Conservation (phyloP, 2,329 filamentous ascomycete genomes). For the Cladosporium sp. region DNA sequence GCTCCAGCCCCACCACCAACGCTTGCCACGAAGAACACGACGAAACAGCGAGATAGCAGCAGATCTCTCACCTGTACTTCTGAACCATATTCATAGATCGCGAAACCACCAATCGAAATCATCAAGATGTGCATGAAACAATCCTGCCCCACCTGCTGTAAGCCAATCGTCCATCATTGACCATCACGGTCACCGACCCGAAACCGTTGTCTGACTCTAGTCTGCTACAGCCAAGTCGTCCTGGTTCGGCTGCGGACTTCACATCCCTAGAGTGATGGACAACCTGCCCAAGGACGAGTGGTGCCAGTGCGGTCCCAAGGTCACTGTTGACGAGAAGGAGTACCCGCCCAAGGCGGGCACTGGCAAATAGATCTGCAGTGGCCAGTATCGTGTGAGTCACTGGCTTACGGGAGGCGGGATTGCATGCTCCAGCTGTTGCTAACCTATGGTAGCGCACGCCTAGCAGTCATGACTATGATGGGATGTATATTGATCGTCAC, state of each 20-base stretch:
- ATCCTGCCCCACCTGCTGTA: constrained; percentile 7
- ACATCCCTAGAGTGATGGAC: constrained; percentile 61
- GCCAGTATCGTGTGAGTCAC: too few species aligned
- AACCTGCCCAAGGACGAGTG: constrained; percentile 51
- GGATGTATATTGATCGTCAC: too few species aligned
- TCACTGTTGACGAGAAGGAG: constrained; percentile 53
- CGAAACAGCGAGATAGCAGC: too few species aligned
- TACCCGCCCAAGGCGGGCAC: constrained; percentile 58
- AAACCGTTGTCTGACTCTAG: not conserved
- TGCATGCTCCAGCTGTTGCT: too few species aligned
- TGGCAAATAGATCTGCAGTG: not conserved
- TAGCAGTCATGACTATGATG: too few species aligned
- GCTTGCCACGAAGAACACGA: too few species aligned
- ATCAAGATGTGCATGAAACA: constrained; percentile 8
- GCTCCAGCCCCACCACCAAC: too few species aligned
- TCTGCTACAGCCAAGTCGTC: constrained; percentile 20
- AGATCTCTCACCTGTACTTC: too few species aligned
- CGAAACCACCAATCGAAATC: not conserved
- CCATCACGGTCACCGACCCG: constrained; percentile 3
- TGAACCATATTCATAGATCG: too few species aligned
- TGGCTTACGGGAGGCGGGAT: too few species aligned
- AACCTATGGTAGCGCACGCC: too few species aligned
- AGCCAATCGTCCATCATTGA: not conserved
- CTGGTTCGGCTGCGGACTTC: constrained; percentile 33
- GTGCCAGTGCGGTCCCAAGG: constrained; percentile 60